Base-by-base conservation (phyloP, 2,329 filamentous ascomycete species). In the Colletotrichum viniferum region DNA sequence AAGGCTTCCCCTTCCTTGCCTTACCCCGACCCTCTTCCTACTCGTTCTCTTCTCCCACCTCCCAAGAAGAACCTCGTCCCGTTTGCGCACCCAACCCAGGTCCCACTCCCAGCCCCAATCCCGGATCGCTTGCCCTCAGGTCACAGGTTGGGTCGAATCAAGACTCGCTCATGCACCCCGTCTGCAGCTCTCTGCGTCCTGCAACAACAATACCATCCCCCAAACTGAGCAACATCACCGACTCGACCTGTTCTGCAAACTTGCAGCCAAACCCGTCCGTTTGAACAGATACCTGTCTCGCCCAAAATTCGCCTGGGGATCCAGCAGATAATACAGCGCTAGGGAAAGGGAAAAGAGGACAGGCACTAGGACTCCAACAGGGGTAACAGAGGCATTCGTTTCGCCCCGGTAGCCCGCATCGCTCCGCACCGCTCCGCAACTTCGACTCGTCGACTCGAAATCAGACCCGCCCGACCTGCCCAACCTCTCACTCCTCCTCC, bases 361-460 rank as follows among this genome's bases (percentile, higher is more conserved):
- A 61, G 7, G 21, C 62, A 65, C 24, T 26, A 55, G 18, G n/a
- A 34, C 18, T 64, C 13, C 55, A 26, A 28, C 67, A 69, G 67
- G 67, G 56, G 67, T 48, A 36, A 74, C 55, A 55, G 66, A 74
- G 55, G 52, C 62, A 36, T 48, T 75, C 21, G 73, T 75, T 73
- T 75, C 69, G 69, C 73, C 73, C 73, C 73, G 69, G 73, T 67
- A 75, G 73, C 73, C 73, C 73, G 69, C 73, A 43, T 58, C 62
- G 73, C 73, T 75, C 73, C 73, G 73, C 73, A 75, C 69, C 73
- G 73, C 73, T 75, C 73, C 63, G 73, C 72, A 56, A 64, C 69
- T 68, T 75, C 69, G 69, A 73, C 73, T 73, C 63, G 69, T 64
- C 56, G 56, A 75, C 69, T 75, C 69, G 73, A 75, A 69, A 38